phyloP scores from a whole-genome alignment of 257 asterid species.

The Solanum chilense region DNA sequence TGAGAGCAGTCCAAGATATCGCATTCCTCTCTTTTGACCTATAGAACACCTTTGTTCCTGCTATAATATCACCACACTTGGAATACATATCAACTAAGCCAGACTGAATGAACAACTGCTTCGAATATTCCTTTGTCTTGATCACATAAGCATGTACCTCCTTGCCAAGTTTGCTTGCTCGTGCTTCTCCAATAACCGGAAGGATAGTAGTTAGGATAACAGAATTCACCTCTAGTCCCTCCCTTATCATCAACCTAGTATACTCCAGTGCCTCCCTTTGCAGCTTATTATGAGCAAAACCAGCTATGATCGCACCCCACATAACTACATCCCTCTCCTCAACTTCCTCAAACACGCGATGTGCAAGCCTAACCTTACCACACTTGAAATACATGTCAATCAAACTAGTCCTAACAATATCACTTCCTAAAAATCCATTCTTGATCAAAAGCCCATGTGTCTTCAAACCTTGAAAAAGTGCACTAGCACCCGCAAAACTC shows the following conservation, averaged over 20 bases:
- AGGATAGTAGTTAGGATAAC: conserved; percentile 67
- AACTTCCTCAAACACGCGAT: conserved; percentile 47
- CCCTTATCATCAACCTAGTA: conserved; percentile 51
- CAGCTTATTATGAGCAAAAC: conserved; percentile 72
- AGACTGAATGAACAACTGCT: conserved; percentile 60
- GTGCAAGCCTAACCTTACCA: conserved; percentile 67
- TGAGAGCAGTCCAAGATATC: conserved; percentile 81
- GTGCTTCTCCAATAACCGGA: conserved; percentile 55
- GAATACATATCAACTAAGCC: conserved; percentile 85
- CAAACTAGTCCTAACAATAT: conserved; percentile 56
- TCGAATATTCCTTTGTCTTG: conserved; percentile 61
- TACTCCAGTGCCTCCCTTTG: conserved; percentile 66
- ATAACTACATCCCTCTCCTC: conserved; percentile 71
- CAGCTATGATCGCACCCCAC: conserved; percentile 92
- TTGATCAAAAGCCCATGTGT: conserved; percentile 69
- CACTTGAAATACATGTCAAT: conserved; percentile 93
- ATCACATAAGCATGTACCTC: conserved; percentile 81
- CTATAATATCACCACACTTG: conserved; percentile 72
- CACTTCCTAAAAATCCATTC: conserved; percentile 54
- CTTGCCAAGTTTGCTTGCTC: conserved; percentile 46
- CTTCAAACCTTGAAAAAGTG: conserved; percentile 64
- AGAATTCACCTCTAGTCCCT: conserved; percentile 54
- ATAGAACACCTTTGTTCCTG: conserved; percentile 78
- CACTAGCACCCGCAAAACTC: conserved; percentile 71
- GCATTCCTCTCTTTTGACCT: conserved; percentile 56